Base-by-base conservation (phyloP, 352 stramenopile species). In the Phytopythium kandeliae region DNA sequence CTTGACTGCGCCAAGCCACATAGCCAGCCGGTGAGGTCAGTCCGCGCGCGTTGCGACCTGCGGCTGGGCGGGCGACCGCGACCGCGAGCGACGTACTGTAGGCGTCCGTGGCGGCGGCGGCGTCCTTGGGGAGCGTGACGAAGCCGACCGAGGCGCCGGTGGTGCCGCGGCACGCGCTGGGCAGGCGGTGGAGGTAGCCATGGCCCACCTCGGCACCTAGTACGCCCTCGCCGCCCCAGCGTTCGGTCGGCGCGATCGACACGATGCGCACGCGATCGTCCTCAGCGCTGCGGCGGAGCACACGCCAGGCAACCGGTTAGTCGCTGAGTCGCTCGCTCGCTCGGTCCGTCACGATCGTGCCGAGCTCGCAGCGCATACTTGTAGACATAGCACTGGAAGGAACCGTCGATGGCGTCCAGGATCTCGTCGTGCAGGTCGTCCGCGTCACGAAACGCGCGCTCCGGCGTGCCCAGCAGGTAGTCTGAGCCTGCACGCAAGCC, bases 331-430 rank as follows among this genome's bases (percentile, higher is more conserved):
- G n/a, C n/a, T n/a, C n/a, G 28, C 28, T 10, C 28, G 28, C 4
- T 4, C 28, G 28, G 4, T 31, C 28, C 28, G 4, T 9, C 28
- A 31, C 4, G 28, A 4, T 31, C 28, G 4, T 31, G 4, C 28
- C 4, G 28, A n/a, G n/a, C n/a, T n/a, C 31, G 33, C 15, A 11
- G 65, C 76, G 19, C 42, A 10, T 31, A 92, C 84, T 96, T 98
- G 82, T 98, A 99, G 15, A 99, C 95, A 61, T 98, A 99, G 49
- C 97, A 92, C 71, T 98, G 95, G 54, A 99, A 89, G 3, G 96
- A 86, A 41, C 87, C 70, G 60, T 98, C 87, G 6, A 97, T 52
- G 50, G 97, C 71, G 38, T 93, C 66, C 52, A 93, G 52, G 28
- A 98, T 79, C 52, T 98, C 85, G 33, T 96, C 80, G 30, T 91